Conservation (phyloP, 2,329 filamentous ascomycete species). For the Lachnellula willkommii region DNA sequence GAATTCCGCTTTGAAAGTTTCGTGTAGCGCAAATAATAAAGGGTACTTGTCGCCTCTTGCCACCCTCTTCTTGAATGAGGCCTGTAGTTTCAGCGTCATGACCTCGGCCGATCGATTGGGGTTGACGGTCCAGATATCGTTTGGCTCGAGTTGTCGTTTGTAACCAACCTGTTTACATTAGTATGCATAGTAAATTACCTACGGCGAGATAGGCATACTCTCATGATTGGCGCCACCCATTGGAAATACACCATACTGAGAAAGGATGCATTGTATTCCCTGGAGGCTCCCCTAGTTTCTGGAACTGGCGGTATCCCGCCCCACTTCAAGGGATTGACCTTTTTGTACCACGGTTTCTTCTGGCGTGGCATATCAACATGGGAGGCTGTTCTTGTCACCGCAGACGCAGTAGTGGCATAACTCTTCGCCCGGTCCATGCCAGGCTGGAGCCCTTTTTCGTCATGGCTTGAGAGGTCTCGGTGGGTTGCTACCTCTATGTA, state of each 20-base stretch:
- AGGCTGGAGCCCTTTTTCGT: conserved; percentile 22
- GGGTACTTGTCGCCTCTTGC: conserved; percentile 66
- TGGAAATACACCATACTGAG: conserved; percentile 75
- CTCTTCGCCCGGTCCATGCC: conserved; percentile 44
- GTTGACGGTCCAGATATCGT: conserved; percentile 87
- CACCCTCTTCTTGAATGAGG: conserved; percentile 63
- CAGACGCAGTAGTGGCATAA: conserved; percentile 49
- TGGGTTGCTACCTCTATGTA: conserved; percentile 8
- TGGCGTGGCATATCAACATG: conserved; percentile 25
- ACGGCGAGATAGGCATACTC: conserved; percentile 41
- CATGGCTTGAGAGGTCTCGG: conserved; percentile 16
- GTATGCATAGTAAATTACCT: conserved; percentile 1
- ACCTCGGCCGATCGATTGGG: conserved; percentile 68
- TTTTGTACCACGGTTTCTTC: conserved; percentile 59
- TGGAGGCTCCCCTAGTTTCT: conserved; percentile 48
- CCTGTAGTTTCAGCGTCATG: conserved; percentile 60
- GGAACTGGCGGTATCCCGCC: conserved; percentile 51
- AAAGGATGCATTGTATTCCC: conserved; percentile 68
- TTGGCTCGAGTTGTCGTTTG: conserved; percentile 71
- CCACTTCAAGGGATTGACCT: conserved; percentile 57
- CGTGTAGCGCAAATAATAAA: conserved; percentile 74
- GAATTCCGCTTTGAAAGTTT: conserved; percentile 81
- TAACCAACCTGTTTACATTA: conserved; percentile 64
- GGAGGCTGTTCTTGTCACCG: conserved; percentile 38
- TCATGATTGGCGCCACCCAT: conserved; percentile 89